Percentiles rank a stretch among this genome's conserved stretches.
Conservation (phyloP, 163 green algal genomes). For the Chlamydomonas reinhardtii region DNA sequence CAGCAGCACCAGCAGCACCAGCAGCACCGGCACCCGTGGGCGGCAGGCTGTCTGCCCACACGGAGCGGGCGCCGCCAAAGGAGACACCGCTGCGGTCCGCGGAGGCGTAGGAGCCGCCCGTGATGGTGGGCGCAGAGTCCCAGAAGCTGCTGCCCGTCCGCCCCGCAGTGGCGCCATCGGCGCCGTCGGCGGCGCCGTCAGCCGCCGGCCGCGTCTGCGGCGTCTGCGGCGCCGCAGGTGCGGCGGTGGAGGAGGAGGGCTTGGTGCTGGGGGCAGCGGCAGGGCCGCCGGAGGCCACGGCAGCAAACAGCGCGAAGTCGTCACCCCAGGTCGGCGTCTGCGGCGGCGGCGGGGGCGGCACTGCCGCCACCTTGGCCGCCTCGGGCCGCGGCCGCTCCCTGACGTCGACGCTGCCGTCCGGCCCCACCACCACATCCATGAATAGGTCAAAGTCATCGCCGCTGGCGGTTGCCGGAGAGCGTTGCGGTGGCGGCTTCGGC, state of each 20-base stretch:
- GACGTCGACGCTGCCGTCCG: background rate
- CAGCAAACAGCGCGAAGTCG: conserved; percentile 25
- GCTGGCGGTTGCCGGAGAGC: background rate
- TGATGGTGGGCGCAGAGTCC: no score
- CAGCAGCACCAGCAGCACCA: no score
- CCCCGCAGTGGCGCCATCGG: background rate
- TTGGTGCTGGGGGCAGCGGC: background rate
- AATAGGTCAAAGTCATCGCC: conserved; percentile 15
- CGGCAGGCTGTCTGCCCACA: background rate
- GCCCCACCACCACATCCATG: background rate
- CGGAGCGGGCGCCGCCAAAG: background rate
- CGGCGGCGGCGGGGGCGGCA: background rate
- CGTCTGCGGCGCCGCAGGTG: background rate
- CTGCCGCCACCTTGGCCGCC: background rate
- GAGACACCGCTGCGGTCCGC: background rate
- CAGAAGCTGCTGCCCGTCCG: background rate
- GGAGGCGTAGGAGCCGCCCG: background rate
- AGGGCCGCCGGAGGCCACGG: background rate
- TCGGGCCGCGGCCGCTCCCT: background rate
- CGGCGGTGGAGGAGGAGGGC: background rate
- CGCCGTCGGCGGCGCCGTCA: background rate
- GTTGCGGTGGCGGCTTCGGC: background rate
- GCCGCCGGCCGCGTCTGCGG: no score
- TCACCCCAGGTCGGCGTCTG: background rate
- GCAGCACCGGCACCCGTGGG: background rate